A percentile compares a stretch with the other conserved stretches of the same genome.
phyloP scores from a whole-genome alignment of 2,329 filamentous ascomycete species.

The Aspergillus sojae region DNA sequence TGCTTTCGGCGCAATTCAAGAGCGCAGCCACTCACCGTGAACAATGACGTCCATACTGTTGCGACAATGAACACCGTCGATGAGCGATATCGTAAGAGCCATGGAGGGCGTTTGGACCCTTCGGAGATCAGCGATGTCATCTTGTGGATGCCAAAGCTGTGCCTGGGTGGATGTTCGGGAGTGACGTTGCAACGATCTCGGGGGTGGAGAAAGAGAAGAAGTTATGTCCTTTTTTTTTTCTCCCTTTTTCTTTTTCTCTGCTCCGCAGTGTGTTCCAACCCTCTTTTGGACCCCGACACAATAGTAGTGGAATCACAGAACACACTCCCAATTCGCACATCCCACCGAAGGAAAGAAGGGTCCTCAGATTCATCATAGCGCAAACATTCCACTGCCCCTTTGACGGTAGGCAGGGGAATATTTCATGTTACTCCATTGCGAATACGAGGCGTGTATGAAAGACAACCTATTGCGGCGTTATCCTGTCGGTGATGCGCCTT shows the following conservation, averaged over 20 bases:
- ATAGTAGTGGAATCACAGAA: neutral
- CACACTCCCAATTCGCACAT: neutral
- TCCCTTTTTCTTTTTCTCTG: neutral
- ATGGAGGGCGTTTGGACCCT: slow-evolving; percentile 22
- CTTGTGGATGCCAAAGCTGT: neutral
- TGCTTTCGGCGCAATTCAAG: neutral
- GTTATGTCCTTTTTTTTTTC: neutral
- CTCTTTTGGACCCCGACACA: neutral
- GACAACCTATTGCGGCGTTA: neutral
- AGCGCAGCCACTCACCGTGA: slow-evolving; percentile 26
- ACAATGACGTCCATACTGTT: slow-evolving; percentile 51
- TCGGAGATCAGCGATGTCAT: neutral
- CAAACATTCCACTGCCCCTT: neutral
- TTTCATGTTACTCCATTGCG: neutral
- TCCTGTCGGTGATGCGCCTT: neutral
- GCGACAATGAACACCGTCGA: slow-evolving; percentile 61
- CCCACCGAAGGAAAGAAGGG: neutral
- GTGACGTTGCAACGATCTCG: neutral
- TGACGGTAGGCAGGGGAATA: neutral
- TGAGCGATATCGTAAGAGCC: slow-evolving; percentile 56
- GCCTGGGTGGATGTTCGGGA: neutral
- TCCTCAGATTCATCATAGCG: neutral
- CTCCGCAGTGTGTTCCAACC: neutral
- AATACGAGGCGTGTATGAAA: neutral
- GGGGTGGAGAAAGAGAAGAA: neutral